phyloP scores from a whole-genome alignment of 108 stramenopile species.

The Seminavis robusta region DNA sequence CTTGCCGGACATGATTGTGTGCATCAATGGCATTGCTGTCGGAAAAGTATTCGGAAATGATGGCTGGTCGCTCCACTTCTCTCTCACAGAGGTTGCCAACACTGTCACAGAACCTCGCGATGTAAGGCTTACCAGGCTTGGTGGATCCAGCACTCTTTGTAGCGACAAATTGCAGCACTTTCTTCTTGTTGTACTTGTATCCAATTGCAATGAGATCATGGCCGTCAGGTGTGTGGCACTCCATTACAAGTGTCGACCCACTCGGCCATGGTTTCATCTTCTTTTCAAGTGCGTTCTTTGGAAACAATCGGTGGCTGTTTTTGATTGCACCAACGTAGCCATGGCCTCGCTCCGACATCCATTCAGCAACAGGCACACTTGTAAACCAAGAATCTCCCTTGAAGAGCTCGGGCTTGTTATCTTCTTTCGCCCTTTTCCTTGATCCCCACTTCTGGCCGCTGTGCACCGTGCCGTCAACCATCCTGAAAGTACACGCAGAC shows the following conservation, averaged over 20 bases:
- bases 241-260: slow-evolving; percentile 12
- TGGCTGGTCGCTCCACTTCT: slow-evolving; percentile 7
- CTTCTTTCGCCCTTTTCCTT: too few species aligned
- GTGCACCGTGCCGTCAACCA: background rate
- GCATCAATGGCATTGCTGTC: slow-evolving; percentile 8
- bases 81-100: background rate
- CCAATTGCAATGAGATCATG: slow-evolving; percentile 14
- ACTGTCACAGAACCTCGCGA: slow-evolving; percentile 2
- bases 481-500: background rate
- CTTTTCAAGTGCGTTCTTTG: background rate
- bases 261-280: slow-evolving; percentile 6
- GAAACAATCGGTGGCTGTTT: too few species aligned
- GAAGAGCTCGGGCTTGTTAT: too few species aligned
- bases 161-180: slow-evolving; percentile 4
- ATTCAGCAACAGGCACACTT: too few species aligned
- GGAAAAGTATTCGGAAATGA: slow-evolving; percentile 2
- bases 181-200: slow-evolving; percentile 17
- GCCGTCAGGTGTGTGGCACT: slow-evolving; percentile 2
- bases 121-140: slow-evolving; percentile 10
- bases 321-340: too few species aligned
- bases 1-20: slow-evolving; percentile 14
- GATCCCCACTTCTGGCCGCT: background rate
- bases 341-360: background rate
- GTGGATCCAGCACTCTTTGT: slow-evolving; percentile 5
- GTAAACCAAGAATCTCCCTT: too few species aligned